Base-by-base conservation (phyloP, 2,329 filamentous ascomycete genomes). In the Sporothrix humicola region DNA sequence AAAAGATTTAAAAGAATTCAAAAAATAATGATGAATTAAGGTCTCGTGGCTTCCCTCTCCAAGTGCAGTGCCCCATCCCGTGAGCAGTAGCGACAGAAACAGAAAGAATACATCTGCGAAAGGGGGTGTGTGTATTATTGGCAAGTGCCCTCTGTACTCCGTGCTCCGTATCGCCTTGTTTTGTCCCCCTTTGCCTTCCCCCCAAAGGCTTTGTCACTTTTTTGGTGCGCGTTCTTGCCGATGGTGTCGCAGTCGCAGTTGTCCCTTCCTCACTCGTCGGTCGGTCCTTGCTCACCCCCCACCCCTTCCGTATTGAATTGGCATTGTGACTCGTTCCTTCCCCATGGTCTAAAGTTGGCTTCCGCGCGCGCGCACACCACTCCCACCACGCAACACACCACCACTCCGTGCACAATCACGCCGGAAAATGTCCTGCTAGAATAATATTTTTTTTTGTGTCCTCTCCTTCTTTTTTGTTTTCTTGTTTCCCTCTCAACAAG, bases 331-430 rank as follows among this genome's bases (percentile, higher is more conserved):
- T 71, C 42, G 31, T 72, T 71, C 73, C 42, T 66, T 58, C 72
- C 69, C 69, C 68, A 71, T 71, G 61, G 52, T 71, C 54, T 50
- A 71, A 48, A 46, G 37, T 50, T 59, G 69, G 20, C 69, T 61
- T 71, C 52, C 37, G 52, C 42, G 54, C 66, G 73, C 73, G 59
- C 71, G 63, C 73, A 73, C 73, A 70, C 70, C 73, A 73, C 73
- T 54, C 58, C 69, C 37, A 71, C 23, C 42, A 71, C 69, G 63
- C 61, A 72, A 58, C 71, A 73, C 73, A 72, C 65, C 56, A 63
- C 54, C 37, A 59, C 71, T 59, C 46, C 23, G 23, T 23, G 68
- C 68, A 73, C 52, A 71, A 61, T 63, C 74, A 73, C 74, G 69
- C 74, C 72, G 71, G 74, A 72, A 72, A 73, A 69, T 72, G 20